These are phyloP conservation scores for Penicillium olsonii DNA, from an alignment of 2,329 filamentous ascomycete genomes.

Conservation along the genomic window DNA sequence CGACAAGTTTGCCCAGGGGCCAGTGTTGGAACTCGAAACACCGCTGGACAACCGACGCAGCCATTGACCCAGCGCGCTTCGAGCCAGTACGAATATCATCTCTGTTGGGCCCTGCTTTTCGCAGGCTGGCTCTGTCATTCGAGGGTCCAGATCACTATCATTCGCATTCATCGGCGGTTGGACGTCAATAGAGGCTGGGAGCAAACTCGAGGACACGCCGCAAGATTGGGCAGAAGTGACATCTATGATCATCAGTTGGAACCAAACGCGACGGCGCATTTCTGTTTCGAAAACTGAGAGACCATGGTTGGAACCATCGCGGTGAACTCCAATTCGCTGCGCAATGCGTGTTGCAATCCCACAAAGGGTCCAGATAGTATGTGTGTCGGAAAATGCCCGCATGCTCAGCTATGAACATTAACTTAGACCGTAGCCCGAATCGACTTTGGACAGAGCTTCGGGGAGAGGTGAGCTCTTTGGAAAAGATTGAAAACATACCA, in stretches of 20 bases:
- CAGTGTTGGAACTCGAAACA: slow-evolving; percentile 13
- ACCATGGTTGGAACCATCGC: slow-evolving; percentile 49
- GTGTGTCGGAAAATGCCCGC: slow-evolving; percentile 45
- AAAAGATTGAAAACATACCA: slow-evolving; percentile 31
- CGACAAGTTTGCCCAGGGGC: slow-evolving; percentile 24
- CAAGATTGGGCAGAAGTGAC: slow-evolving; percentile 23
- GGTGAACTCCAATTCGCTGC: slow-evolving; percentile 52
- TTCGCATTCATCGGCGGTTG: slow-evolving; percentile 45
- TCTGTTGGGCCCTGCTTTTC: slow-evolving; percentile 49
- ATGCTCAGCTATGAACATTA: slow-evolving; percentile 28
- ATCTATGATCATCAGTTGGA: slow-evolving; percentile 31
- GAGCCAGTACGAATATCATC: slow-evolving; percentile 44
- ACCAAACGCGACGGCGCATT: slow-evolving; percentile 34
- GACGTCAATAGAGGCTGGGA: slow-evolving; percentile 17
- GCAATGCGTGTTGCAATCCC: slow-evolving; percentile 50
- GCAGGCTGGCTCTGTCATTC: slow-evolving; percentile 46
- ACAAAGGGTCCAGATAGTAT: slow-evolving; percentile 55
- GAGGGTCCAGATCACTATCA: slow-evolving; percentile 43
- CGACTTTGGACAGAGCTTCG: background rate
- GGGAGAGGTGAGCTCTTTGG: too few relatives aligned
- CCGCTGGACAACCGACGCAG: slow-evolving; percentile 21
- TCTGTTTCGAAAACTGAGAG: slow-evolving; percentile 51
- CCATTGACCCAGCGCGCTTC: slow-evolving; percentile 37
- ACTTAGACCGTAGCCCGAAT: slow-evolving; percentile 1
- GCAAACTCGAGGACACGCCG: slow-evolving; percentile 18